phyloP scores from a whole-genome alignment of 2,329 filamentous ascomycete species.

The Talaromyces sp. region DNA sequence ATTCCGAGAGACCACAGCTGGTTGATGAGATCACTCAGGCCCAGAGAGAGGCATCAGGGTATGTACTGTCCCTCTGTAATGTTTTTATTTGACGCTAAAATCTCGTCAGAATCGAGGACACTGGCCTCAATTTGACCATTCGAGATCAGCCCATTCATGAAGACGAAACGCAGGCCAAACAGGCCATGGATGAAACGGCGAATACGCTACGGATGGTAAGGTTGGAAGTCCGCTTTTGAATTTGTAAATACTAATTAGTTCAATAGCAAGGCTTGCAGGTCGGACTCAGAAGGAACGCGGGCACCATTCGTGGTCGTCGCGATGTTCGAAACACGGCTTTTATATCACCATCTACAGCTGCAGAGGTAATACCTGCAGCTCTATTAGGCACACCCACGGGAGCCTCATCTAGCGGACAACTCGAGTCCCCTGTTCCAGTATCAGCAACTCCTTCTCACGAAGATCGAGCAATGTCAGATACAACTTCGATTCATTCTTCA shows the following conservation, averaged over 20 bases:
- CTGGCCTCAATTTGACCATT: slow-evolving; percentile 49
- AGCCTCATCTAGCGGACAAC: slow-evolving; percentile 9
- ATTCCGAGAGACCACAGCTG: slow-evolving; percentile 40
- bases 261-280: slow-evolving; percentile 46
- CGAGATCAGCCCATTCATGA: slow-evolving; percentile 51
- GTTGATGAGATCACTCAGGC: slow-evolving; percentile 47
- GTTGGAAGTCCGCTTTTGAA: background rate
- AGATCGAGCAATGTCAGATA: slow-evolving; percentile 74
- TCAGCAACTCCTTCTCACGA: slow-evolving; percentile 53
- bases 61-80: too few relatives aligned
- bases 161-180: slow-evolving; percentile 50
- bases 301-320: slow-evolving; percentile 80
- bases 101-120: slow-evolving; percentile 40
- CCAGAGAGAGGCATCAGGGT: slow-evolving; percentile 46
- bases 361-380: slow-evolving; percentile 29
- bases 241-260: slow-evolving; percentile 23
- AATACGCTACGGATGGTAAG: slow-evolving; percentile 48
- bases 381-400: slow-evolving; percentile 5
- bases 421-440: slow-evolving; percentile 28
- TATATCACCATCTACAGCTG: slow-evolving; percentile 15
- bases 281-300: slow-evolving; percentile 64
- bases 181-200: slow-evolving; percentile 50
- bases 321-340: slow-evolving; percentile 79
- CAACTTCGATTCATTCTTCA: slow-evolving; percentile 85
- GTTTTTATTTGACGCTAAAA: too few relatives aligned